Base-by-base conservation (phyloP, 768 basidiomycete genomes). In the Serpula lacrymans region DNA sequence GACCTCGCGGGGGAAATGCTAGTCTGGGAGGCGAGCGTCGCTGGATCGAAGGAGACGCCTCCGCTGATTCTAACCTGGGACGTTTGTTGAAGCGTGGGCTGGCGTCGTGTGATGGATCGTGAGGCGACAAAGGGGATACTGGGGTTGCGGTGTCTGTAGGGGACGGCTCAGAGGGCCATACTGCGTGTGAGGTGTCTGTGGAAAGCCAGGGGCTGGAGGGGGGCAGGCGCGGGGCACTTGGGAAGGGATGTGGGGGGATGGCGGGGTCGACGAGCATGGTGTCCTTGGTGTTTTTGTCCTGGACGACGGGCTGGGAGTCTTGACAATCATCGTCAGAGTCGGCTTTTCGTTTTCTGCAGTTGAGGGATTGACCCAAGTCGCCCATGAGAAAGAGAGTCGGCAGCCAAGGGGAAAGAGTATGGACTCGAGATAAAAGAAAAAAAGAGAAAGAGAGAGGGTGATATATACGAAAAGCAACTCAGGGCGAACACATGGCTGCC, bases 261-360 rank as follows among this genome's bases (percentile, higher is more conserved):
- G 62, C 49, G 32, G 56, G 50, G 53, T 66, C 63, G 25, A 64
- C 52, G 48, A 64, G 54, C 48, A 66, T 68, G 38, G 58, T 58
- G 45, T 70, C 57, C 6, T 52, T 13, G 5, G 56, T 20, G 11
- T 50, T 26, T 12, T 54, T 24, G 32, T 70, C 63, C 22, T 59
- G 58, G 22, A 46, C 39, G 54, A 75, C 72, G 53, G n/a, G n/a
- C n/a, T n/a, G n/a, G 34, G 47, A 44, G 31, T 33, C 46, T 21
- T 51, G 50, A n/a, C 31, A 41, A 32, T 63, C 62, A 33, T 72
- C 70, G 42, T 84, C 79, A 21, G 57, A 39, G 57, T 75, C 75
- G 1, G 80, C 74, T 64, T 88, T 87, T 50, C 84, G 79, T 63
- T 87, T 87, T 57, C 79, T 73, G 57, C 71, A 69, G 71, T 73